Percentiles rank a stretch among this genome's conserved stretches.
Evolutionary conservation across 257 asterid genomes (phyloP).

Genomic region (Ilex asprella): DNA sequence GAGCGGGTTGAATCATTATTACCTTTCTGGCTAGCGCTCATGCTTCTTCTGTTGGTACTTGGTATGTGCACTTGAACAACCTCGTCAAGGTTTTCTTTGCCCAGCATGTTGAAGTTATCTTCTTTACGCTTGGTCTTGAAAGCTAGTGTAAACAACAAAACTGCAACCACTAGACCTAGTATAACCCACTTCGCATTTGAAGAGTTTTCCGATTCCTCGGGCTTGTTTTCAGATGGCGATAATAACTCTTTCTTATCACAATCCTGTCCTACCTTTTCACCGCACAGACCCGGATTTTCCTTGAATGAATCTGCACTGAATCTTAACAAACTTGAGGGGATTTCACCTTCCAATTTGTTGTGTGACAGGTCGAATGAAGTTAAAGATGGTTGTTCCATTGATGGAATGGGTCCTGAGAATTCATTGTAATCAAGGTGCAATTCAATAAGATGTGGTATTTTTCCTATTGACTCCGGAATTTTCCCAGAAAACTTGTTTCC

Average conservation of each 20-base stretch:
- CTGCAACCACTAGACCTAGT: constrained; percentile 39
- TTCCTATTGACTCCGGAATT: constrained; percentile 46
- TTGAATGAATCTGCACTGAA: constrained; percentile 39
- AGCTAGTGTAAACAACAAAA: constrained; percentile 43
- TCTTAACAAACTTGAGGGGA: constrained; percentile 46
- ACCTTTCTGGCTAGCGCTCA: constrained; percentile 29
- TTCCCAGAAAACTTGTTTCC: constrained; percentile 50
- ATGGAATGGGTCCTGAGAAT: constrained; percentile 59
- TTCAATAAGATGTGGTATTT: constrained; percentile 26
- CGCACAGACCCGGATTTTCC: constrained; percentile 60
- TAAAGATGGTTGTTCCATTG: constrained; percentile 35
- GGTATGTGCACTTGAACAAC: constrained; percentile 36
- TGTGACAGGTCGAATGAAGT: constrained; percentile 27
- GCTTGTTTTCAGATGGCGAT: neutral
- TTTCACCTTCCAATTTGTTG: constrained; percentile 65
- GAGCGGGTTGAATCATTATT: constrained; percentile 2
- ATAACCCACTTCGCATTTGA: constrained; percentile 49
- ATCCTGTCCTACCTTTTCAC: constrained; percentile 26
- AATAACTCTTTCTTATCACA: constrained; percentile 20
- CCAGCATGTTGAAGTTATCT: constrained; percentile 29
- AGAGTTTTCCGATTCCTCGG: constrained; percentile 1
- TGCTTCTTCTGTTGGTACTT: constrained; percentile 22
- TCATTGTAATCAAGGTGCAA: constrained; percentile 39
- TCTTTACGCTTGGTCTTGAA: constrained; percentile 40
- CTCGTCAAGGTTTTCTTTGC: constrained; percentile 48